Evolutionary conservation across 164 flowering plant species (phyloP), one percentile per base, ranked within the genome.

Genomic region (Paratinospora sagittata): DNA sequence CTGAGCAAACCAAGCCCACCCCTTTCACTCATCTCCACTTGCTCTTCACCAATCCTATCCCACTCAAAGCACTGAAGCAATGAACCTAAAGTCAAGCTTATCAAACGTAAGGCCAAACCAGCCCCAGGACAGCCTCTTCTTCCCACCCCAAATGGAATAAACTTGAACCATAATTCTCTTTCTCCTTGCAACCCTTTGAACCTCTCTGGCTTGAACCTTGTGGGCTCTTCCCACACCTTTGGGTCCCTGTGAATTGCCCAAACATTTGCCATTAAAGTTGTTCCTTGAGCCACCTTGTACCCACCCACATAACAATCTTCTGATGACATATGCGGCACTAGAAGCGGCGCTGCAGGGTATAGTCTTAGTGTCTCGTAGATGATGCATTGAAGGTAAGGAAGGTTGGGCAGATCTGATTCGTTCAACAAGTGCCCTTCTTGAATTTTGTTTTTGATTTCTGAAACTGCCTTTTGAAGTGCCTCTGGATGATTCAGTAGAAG

Each of bases 401-500:
- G 66, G 36, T 63, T 63, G 33, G 27, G 14, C 36, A 63, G 16
- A 17, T 63, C 66, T 11, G 27, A 23, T 16, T 63, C 36, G 8
- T 30, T 30, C 0, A 63, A 5, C 14, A 47, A 11, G 55, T 10
- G 55, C 3, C 19, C 17, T 47, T 13, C 17, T 10, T 47, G 17
- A 47, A 47, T 47, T 8, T 47, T 47, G 55, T 47, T 47, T 6
- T 47, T 19, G 19, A 47, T 13, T 47, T 47, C 55, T 13, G 14
- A 47, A 19, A 47, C 33, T 23, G 16, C 37, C 26, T 63, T 63
- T 27, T 63, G 11, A 6, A 63, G 33, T 26, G 19, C 36, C 36
- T 63, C 30, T 3, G 66, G 66, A 26, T 63, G 61, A 49, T 68
- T 68, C 2, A 68, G 58, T 11, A 68, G n/a, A 27, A 68, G 57